These are phyloP conservation scores for Aspergillus homomorphus DNA, from an alignment of 495 filamentous ascomycete genomes.

Conservation along the genomic window DNA sequence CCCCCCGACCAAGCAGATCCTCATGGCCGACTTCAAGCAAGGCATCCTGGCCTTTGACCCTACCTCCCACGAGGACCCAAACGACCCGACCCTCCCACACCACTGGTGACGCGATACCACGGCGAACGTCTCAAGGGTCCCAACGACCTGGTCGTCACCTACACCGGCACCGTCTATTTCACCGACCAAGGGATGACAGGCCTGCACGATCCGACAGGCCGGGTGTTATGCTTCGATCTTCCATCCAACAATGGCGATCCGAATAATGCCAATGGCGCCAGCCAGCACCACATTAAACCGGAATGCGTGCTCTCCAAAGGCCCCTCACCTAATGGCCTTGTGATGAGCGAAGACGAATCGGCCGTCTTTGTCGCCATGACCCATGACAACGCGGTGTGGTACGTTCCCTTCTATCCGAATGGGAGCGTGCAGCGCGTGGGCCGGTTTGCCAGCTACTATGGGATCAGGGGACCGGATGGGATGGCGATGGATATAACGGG, in stretches of 20 bases:
- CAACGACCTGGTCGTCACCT: background rate
- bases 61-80: background rate
- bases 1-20: conserved; percentile 1
- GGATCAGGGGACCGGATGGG: conserved; percentile 12
- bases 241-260: too few relatives aligned
- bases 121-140: conserved; percentile 13
- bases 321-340: conserved; percentile 3
- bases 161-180: conserved; percentile 7
- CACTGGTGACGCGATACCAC: conserved; percentile 9
- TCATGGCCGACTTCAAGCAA: conserved; percentile 15
- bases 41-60: conserved; percentile 11
- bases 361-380: conserved; percentile 8
- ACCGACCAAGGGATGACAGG: conserved; percentile 14
- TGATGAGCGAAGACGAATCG: background rate
- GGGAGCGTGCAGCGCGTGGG: conserved; percentile 10
- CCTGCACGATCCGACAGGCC: background rate
- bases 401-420: conserved; percentile 4
- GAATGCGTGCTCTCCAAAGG: conserved; percentile 4
- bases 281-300: background rate
- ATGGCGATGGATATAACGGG: conserved; percentile 10
- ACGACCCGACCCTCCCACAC: background rate
- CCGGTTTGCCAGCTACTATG: conserved; percentile 12
- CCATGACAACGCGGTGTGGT: conserved; percentile 1
- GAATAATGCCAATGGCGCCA: too few relatives aligned
- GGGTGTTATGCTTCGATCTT: conserved; percentile 1